Base-by-base conservation (phyloP, 1,139 yeast species). In the Eremothecium coryli region DNA sequence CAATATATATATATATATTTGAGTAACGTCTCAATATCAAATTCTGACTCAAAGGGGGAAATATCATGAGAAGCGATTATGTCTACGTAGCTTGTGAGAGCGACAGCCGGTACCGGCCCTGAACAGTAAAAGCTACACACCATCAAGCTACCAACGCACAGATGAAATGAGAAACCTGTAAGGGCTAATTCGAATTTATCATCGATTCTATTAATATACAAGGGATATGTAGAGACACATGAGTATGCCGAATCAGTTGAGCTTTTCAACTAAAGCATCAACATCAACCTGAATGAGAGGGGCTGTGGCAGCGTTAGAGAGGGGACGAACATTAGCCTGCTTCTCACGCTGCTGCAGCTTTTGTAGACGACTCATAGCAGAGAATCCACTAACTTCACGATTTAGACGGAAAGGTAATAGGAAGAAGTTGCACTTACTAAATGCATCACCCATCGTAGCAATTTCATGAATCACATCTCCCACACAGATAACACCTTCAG, bases 381-480 rank as follows among this genome's bases (percentile, higher is more conserved):
- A 78, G 73, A 80, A 79, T 17, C 93, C 93, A 39, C 71, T 67
- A 31, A 78, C 74, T 27, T 85, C 90, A 31, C 77, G 69, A 45
- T 70, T 76, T 50, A 81, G 66, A 50, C 68, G 64, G 62, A 81
- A 80, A 29, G 93, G 93, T 42, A 69, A 66, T 48, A 81, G 59
- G 70, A 85, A 81, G 45, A 65, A 64, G 40, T 70, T 65, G 40
- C 76, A 73, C 22, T 60, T 58, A 45, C 75, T 71, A 61, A 81
- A 81, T 44, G 69, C 63, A 23, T 73, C 82, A 17, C 85, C 80
- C 46, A 79, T 53, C 13, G 74, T 58, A 25, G 65, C 68, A 38
- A 81, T 66, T 58, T 81, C 90, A 52, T 77, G 84, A 38, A 81
- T 71, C 39, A 81, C 66, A 58, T 81, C 93, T 61, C 81, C 93